Evolutionary conservation across 192 early-diverging fungal genomes (phyloP).

Genomic region (Coemansia sp.): DNA sequence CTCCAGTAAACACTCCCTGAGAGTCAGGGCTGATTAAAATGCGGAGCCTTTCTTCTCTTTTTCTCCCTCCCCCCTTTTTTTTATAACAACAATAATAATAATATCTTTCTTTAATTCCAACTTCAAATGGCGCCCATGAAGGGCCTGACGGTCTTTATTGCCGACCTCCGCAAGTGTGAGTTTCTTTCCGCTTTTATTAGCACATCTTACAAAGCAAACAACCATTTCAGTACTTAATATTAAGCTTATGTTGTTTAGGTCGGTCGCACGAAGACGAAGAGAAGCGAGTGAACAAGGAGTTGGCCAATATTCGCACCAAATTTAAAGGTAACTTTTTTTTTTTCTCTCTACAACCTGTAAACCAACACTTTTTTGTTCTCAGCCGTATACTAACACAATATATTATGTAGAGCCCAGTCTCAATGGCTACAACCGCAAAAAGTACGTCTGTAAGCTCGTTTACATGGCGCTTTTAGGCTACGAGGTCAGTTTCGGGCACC

Average conservation of each 20-base stretch:
- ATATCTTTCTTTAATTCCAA: background rate
- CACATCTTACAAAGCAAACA: background rate
- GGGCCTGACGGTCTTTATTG: constrained; percentile 93
- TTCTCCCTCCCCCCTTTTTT: background rate
- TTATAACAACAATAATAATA: background rate
- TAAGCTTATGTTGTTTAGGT: constrained; percentile 59
- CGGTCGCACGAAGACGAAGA: constrained; percentile 96
- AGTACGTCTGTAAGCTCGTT: constrained; percentile 98
- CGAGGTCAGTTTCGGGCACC: constrained; percentile 98
- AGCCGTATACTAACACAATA: background rate
- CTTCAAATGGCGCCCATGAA: constrained; percentile 71
- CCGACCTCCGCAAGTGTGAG: constrained; percentile 98
- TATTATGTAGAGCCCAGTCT: constrained; percentile 76
- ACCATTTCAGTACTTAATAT: background rate
- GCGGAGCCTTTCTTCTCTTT: background rate
- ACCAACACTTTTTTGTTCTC: background rate
- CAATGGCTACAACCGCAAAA: constrained; percentile 99
- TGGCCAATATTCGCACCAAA: constrained; percentile 98
- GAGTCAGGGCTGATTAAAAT: background rate
- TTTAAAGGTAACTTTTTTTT: constrained; percentile 76
- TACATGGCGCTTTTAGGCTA: constrained; percentile 99
- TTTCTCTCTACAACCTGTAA: background rate
- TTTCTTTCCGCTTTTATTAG: background rate
- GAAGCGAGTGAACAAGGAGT: constrained; percentile 98
- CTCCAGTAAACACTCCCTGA: constrained; percentile 21